phyloP scores from a whole-genome alignment of 805 yeast genomes.

The Wickerhamiella brachini region DNA sequence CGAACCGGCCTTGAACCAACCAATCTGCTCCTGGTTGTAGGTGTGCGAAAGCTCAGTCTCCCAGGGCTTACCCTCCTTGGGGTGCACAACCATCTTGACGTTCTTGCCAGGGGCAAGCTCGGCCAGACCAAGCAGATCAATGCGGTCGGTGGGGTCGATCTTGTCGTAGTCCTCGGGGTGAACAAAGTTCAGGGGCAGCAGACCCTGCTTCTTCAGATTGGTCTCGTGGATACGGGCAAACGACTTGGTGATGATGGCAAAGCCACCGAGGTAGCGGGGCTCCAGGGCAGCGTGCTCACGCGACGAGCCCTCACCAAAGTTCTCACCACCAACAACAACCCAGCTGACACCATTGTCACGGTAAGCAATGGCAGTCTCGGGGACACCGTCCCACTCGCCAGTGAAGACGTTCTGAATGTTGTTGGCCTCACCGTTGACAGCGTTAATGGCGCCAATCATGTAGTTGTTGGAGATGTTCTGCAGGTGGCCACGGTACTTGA shows the following conservation, averaged over 20 bases:
- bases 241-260: constrained; percentile 93
- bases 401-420: constrained; percentile 78
- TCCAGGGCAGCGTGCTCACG: constrained; percentile 99
- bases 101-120: constrained; percentile 88
- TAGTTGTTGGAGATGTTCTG: constrained; percentile 97
- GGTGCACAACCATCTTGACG: constrained; percentile 61
- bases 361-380: constrained; percentile 91
- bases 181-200: constrained; percentile 88
- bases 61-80: constrained; percentile 70
- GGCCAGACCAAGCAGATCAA: constrained; percentile 74
- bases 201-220: constrained; percentile 94
- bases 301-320: constrained; percentile 99
- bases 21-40: constrained; percentile 91
- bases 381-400: constrained; percentile 87
- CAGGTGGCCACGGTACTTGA: constrained; percentile 99
- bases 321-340: constrained; percentile 98
- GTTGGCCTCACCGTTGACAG: constrained; percentile 93
- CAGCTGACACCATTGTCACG: constrained; percentile 84
- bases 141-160: constrained; percentile 80
- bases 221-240: constrained; percentile 98
- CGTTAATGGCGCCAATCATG: constrained; percentile 98
- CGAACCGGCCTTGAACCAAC: constrained; percentile 98
- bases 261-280: constrained; percentile 98
- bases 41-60: constrained; percentile 88
- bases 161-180: constrained; percentile 84